Evolutionary conservation across 768 basidiomycete species (phyloP), one percentile per base, ranked within the genome.

Genomic region (Daedaleopsis sinensis): DNA sequence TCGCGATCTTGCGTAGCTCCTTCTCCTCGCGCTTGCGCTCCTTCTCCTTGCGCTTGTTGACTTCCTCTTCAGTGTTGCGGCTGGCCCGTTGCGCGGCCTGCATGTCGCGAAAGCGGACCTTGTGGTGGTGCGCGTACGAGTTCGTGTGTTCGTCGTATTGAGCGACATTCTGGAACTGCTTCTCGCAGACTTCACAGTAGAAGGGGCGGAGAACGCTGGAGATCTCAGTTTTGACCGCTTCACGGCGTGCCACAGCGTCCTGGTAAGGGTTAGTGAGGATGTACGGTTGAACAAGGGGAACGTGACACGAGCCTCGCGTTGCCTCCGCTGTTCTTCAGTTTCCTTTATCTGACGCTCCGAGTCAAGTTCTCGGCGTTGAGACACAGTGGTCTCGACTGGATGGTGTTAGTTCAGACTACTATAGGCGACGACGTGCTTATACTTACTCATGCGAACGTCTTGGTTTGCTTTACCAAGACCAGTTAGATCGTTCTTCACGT

Each of bases 111-210:
- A 87, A 83, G 52, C 93, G 88, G 38, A 88, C 88, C 74, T 90
- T 93, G 76, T 93, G 92, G 67, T 91, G 90, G 69, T 93, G 91
- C 0, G 91, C 90, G 65, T 93, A 93, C 8, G 93, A 93, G 68
- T 93, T 94, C 56, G 90, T 91, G 73, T 94, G 93, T 68, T 94
- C 93, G 65, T 94, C 93, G 67, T 91, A 94, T 68, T 93, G 92
- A 0, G 90, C 86, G 19, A 94, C 90, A 52, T 82, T 94, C 72
- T 87, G 83, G 76, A 93, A 94, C 71, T 94, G 93, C 71, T 93
- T 93, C 63, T 93, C 91, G 77, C 93, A 94, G 19, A 93, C 80
- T 24, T 79, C 75, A 71, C 93, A 94, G 70, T 93, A 93, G 74
- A 94, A 94, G 10, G 90, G 80, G 36, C 81, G 81, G 50, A 94